phyloP scores from a whole-genome alignment of 2,329 filamentous ascomycete genomes.

The Colletotrichum costaricense region DNA sequence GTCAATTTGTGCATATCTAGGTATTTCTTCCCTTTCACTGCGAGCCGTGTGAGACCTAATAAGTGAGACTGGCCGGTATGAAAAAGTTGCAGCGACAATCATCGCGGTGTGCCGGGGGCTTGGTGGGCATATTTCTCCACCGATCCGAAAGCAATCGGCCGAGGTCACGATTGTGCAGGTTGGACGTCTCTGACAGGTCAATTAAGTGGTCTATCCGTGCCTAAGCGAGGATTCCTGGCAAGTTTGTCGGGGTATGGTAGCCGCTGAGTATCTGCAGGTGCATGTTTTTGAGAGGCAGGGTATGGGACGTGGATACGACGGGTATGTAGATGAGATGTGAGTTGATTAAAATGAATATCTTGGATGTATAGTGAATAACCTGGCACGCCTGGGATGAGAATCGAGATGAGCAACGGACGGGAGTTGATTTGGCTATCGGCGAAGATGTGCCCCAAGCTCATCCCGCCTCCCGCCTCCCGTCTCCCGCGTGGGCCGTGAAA shows the following conservation, averaged over 20 bases:
- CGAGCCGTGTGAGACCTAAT: background rate
- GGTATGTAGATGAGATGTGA: background rate
- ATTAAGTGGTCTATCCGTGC: background rate
- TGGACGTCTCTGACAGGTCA: background rate
- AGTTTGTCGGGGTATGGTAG: constrained; percentile 10
- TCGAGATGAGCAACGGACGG: background rate
- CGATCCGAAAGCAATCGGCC: constrained; percentile 19
- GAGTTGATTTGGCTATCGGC: background rate
- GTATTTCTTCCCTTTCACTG: background rate
- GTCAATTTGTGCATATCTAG: background rate
- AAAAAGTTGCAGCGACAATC: background rate
- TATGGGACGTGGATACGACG: background rate
- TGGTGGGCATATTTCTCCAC: constrained; percentile 3
- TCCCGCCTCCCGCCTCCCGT: background rate
- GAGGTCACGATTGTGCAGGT: background rate
- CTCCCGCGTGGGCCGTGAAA: constrained; percentile 1
- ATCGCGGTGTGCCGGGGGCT: background rate
- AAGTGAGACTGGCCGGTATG: background rate
- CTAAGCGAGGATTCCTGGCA: constrained; percentile 8
- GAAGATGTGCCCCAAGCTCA: background rate
- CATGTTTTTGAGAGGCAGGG: background rate
- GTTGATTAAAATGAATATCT: background rate
- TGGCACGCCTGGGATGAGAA: background rate
- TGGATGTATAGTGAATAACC: background rate
- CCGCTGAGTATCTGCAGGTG: background rate